Percentiles rank a stretch among this genome's conserved stretches.
Conservation (phyloP, 495 filamentous ascomycete species). For the Podospora anserina region DNA sequence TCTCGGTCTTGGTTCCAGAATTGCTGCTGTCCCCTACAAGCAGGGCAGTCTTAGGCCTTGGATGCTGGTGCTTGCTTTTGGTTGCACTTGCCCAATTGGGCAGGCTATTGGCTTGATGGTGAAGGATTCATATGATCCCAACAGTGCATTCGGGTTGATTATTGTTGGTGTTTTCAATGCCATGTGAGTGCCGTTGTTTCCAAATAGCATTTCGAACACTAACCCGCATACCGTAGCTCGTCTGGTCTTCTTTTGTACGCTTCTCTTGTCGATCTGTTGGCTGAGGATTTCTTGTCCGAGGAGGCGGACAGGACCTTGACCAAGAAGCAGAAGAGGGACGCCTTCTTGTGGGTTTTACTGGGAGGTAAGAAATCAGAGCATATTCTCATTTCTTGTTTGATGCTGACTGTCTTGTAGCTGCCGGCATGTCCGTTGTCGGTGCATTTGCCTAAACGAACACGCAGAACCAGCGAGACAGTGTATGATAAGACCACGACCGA, state of each 20-base stretch:
- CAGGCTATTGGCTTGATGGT: constrained; percentile 58
- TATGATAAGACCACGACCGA: constrained; percentile 8
- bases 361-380: constrained; percentile 34
- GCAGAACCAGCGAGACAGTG: background rate
- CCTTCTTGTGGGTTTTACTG: constrained; percentile 42
- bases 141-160: constrained; percentile 60
- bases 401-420: constrained; percentile 26
- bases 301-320: constrained; percentile 45
- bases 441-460: constrained; percentile 34
- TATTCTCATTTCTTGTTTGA: background rate
- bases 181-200: constrained; percentile 42
- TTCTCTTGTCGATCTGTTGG: constrained; percentile 59
- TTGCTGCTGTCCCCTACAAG: constrained; percentile 52
- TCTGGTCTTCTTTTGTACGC: constrained; percentile 61
- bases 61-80: constrained; percentile 62
- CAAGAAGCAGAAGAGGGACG: constrained; percentile 41
- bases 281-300: constrained; percentile 62
- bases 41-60: constrained; percentile 54
- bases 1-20: constrained; percentile 62
- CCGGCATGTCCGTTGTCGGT: constrained; percentile 30
- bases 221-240: constrained; percentile 35
- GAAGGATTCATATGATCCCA: constrained; percentile 59
- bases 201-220: background rate
- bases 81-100: constrained; percentile 56
- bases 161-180: constrained; percentile 69